Evolutionary conservation across 495 filamentous ascomycete genomes (phyloP), one percentile per base, ranked within the genome.

Genomic region (Penicillium turbatum): DNA sequence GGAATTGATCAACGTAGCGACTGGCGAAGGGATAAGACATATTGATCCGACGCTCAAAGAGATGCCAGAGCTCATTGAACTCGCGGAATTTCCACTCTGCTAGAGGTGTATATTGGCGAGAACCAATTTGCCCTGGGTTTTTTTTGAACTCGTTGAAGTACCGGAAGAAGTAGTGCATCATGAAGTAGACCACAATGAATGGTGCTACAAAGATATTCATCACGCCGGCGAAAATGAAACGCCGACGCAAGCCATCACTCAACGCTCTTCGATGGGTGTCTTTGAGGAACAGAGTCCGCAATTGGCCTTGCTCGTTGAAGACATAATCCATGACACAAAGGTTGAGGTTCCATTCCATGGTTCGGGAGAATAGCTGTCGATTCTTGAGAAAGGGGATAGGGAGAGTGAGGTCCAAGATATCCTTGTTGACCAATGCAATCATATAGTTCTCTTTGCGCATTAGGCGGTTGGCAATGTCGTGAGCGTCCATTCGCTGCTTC

Each of bases 41-140:
- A 59, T 96, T 90, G 48, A 88, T 78, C 11, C 93, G 84, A 51
- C 90, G 86, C 55, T 90, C 80, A 61, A 96, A 98, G 1, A 97
- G 74, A 72, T 97, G 93, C 57, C 84, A 85, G 1, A 98, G 81
- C 67, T 98, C 93, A 61, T 98, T 98, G 77, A 97, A 97, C 67
- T 97, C 92, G 44, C 93, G 87, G 54, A 97, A 97, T 61, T 96
- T 97, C 95, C 93, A 97, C 66, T 95, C 88, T 2, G 95, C 93
- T 43, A 96, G 80, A 2, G 91, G 89, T 2, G 92, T 97, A 61
- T 96, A 98, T 59, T 88, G 85, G 12, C 93, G 84, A 19, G 89
- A 86, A 13, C 87, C 86, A 31, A 90, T 80, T 44, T 89, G 80
- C 0, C 89, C 86, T 1, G 93, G 92, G 56, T 95, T 95, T 64